Percentiles rank a stretch among this genome's conserved stretches.
Evolutionary conservation across 805 yeast genomes (phyloP).

Genomic region (Cyberlindnera subsufficiens): DNA sequence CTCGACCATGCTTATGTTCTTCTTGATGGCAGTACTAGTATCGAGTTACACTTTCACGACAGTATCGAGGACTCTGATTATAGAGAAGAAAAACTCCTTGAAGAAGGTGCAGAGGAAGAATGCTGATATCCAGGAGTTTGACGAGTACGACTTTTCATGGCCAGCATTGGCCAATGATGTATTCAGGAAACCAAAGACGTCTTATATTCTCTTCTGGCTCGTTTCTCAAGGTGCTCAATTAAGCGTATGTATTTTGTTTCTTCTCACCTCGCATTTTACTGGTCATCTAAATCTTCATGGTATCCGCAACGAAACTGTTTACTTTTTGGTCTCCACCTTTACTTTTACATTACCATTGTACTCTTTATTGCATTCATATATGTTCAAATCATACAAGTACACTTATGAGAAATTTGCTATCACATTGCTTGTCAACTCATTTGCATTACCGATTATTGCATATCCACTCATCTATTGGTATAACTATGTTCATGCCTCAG

Average conservation of each 20-base stretch:
- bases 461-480: slow-evolving; percentile 5
- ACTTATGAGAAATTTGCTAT: slow-evolving; percentile 1
- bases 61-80: slow-evolving; percentile 8
- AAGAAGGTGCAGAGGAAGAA: slow-evolving; percentile 4
- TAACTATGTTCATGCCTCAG: slow-evolving; percentile 18
- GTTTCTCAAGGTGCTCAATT: slow-evolving; percentile 19
- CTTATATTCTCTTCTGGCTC: slow-evolving; percentile 8
- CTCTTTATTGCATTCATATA: slow-evolving; percentile 13
- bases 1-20: slow-evolving; percentile 15
- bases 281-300: slow-evolving; percentile 14
- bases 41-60: slow-evolving; percentile 15
- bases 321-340: slow-evolving; percentile 4
- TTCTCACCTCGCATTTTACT: slow-evolving; percentile 4
- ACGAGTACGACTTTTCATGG: slow-evolving; percentile 20
- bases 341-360: slow-evolving; percentile 15
- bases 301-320: slow-evolving; percentile 7
- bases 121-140: slow-evolving; percentile 2
- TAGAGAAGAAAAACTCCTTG: slow-evolving; percentile 14
- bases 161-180: slow-evolving; percentile 21
- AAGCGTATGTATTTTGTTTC: slow-evolving; percentile 4
- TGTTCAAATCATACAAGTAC: slow-evolving; percentile 16
- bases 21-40: slow-evolving; percentile 12
- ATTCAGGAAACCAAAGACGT: slow-evolving; percentile 15
- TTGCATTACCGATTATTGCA: slow-evolving; percentile 17
- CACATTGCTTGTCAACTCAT: slow-evolving; percentile 11